Base-by-base conservation (phyloP, 2,329 filamentous ascomycete genomes). In the Botrytis galanthina region DNA sequence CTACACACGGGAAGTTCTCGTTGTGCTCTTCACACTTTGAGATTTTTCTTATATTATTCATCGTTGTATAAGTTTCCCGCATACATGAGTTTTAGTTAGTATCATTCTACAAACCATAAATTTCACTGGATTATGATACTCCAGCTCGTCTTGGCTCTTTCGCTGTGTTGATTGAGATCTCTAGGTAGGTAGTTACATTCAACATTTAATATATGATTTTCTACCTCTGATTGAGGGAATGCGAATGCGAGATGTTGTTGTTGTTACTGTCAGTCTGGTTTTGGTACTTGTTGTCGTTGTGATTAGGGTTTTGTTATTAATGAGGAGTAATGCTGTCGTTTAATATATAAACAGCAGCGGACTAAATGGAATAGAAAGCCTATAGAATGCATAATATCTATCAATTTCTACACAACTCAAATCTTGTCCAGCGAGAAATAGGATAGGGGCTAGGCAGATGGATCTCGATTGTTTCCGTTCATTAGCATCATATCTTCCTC, bases 141-240 rank as follows among this genome's bases (percentile, higher is more conserved):
- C 35, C 35, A 37, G 22, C 9, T n/a, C 12, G 22, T n/a, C 26
- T 54, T 54, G 12, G 1, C 12, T n/a, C 5, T 54, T 12, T n/a
- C 48, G 48, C 48, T 16, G 12, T n/a, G 2, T 6, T 1, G 4
- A 51, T 0, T 51, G 1, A 51, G 1, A n/a, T n/a, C 10, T 51
- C 12, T 2, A 51, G 48, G 46, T 48, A 16, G 39, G 39, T 42
- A 42, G 12, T 42, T 16, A 4, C 8, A 46, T 46, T n/a, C 0
- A 3, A 3, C 2, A n/a, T n/a, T 14, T 7, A 6, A 51, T 12
- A n/a, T 12, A 1, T n/a, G 4, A 51, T n/a, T 51, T 3, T 6
- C 12, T 51, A 26, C 5, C 12, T n/a, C 10, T 10, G 48, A 54
- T 54, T 2, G 2, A n/a, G 26, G 12, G 26, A 7, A n/a, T 54